These are phyloP conservation scores for Phytophthora ramorum DNA, from an alignment of 352 stramenopile genomes.

Conservation along the genomic window DNA sequence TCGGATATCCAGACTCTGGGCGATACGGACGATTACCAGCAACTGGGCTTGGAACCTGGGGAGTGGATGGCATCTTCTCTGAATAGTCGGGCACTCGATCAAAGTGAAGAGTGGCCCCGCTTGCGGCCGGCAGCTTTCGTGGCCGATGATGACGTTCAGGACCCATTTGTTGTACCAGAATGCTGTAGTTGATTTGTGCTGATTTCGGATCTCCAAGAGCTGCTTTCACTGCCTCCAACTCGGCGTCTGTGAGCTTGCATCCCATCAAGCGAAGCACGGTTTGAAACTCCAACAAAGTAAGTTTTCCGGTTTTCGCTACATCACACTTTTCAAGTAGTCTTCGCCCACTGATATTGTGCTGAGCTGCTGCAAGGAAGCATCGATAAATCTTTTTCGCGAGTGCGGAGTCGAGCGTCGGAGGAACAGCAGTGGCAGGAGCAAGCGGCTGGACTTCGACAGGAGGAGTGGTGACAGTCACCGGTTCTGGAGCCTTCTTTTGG, in stretches of 20 bases:
- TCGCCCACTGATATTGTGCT: constrained; percentile 78
- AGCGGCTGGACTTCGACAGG: constrained; percentile 37
- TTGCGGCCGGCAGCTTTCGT: constrained; percentile 27
- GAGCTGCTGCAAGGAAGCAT: constrained; percentile 69
- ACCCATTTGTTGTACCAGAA: constrained; percentile 56
- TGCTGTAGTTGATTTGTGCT: constrained; percentile 58
- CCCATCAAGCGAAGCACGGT: constrained; percentile 83
- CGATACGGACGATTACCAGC: constrained; percentile 16
- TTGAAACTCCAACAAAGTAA: constrained; percentile 75
- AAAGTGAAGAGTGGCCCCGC: constrained; percentile 16
- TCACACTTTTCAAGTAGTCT: constrained; percentile 83
- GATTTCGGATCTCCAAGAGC: constrained; percentile 52
- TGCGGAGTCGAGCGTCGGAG: constrained; percentile 24
- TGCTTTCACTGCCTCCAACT: constrained; percentile 61
- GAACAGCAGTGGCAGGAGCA: constrained; percentile 1
- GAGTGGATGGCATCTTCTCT: constrained; percentile 15
- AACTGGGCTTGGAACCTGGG: constrained; percentile 25
- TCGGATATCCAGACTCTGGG: background rate
- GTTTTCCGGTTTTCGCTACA: constrained; percentile 48
- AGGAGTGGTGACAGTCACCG: constrained; percentile 5
- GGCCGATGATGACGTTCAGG: constrained; percentile 30
- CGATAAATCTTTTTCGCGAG: constrained; percentile 72
- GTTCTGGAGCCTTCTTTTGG: constrained; percentile 8
- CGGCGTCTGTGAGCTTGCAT: constrained; percentile 55
- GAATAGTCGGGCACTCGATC: constrained; percentile 18